phyloP scores from a whole-genome alignment of 2,329 filamentous ascomycete species.

The Colletotrichum shisoi region DNA sequence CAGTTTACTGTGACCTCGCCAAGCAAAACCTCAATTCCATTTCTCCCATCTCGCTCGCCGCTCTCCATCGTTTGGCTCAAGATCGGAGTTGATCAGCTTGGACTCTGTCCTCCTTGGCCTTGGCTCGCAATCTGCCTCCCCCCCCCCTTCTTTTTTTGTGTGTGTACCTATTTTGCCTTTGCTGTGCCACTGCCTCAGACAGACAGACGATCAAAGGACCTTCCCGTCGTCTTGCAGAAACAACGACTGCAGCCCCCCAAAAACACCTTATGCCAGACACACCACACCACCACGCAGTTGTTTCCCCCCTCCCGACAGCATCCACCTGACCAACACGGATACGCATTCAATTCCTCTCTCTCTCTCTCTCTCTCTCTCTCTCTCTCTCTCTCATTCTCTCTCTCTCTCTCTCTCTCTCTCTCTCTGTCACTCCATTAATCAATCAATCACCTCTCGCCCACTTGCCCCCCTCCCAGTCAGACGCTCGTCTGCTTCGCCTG shows the following conservation, averaged over 20 bases:
- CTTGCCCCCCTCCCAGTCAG: constrained; percentile 22
- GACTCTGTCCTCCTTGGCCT: constrained; percentile 9
- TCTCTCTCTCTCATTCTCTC: no score
- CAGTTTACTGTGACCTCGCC: constrained; percentile 11
- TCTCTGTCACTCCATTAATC: neutral
- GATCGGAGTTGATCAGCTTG: constrained; percentile 1
- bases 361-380: no score
- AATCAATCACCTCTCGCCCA: constrained; percentile 22
- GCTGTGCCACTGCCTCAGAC: constrained; percentile 12
- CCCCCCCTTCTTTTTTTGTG: no score
- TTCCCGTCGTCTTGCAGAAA: constrained; percentile 12
- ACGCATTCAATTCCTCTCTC: constrained; percentile 8
- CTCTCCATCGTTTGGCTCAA: constrained; percentile 7
- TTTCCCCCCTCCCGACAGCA: constrained; percentile 1
- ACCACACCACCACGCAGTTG: constrained; percentile 4
- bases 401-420: no score
- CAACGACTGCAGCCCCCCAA: constrained; percentile 21
- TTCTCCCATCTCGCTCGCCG: constrained; percentile 10
- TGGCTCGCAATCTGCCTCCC: constrained; percentile 1
- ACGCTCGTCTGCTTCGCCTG: constrained; percentile 4
- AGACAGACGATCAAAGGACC: constrained; percentile 4
- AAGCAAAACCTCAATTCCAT: constrained; percentile 28
- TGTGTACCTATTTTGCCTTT: constrained; percentile 6
- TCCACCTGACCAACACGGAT: constrained; percentile 31
- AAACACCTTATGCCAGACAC: constrained; percentile 37